phyloP scores from a whole-genome alignment of 2,329 filamentous ascomycete species.

The Fusarium concolor region DNA sequence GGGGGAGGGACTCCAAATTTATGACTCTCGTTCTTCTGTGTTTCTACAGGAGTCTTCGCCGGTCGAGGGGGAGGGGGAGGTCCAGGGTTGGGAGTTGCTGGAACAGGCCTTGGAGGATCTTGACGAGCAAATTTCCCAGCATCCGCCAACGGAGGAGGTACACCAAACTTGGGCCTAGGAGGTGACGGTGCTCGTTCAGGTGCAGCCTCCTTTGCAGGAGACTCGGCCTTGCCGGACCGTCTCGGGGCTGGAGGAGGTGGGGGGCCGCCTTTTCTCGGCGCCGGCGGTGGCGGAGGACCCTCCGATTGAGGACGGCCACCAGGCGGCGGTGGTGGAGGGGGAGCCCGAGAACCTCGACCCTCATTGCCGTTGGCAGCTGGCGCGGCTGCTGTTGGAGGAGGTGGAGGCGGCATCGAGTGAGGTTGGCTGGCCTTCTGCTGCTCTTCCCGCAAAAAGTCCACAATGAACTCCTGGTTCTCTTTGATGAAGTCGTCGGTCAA shows the following conservation, averaged over 20 bases:
- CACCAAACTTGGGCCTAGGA: conserved; percentile 78
- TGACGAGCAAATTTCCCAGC: conserved; percentile 85
- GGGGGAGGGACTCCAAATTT: conserved; percentile 84
- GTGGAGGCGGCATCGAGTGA: conserved; percentile 42
- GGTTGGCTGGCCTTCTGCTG: conserved; percentile 55
- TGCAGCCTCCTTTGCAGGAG: conserved; percentile 46
- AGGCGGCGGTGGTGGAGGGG: conserved; percentile 55
- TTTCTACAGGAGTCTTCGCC: conserved; percentile 76
- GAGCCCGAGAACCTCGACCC: conserved; percentile 48
- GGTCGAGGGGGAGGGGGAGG: conserved; percentile 60
- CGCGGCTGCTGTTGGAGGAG: conserved; percentile 44
- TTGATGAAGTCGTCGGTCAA: conserved; percentile 74
- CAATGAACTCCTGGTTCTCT: conserved; percentile 76
- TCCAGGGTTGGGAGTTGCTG: conserved; percentile 47
- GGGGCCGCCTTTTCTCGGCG: conserved; percentile 45
- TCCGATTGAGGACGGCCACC: conserved; percentile 39
- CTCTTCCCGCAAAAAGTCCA: conserved; percentile 71
- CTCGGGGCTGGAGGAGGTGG: conserved; percentile 63
- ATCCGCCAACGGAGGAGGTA: conserved; percentile 88
- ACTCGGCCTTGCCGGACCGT: conserved; percentile 66
- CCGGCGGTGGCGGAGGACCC: conserved; percentile 48
- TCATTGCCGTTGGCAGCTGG: conserved; percentile 50
- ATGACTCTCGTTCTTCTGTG: conserved; percentile 59
- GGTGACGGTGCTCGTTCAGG: conserved; percentile 79
- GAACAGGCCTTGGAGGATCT: conserved; percentile 48